Conservation (phyloP, 2,329 filamentous ascomycete species). For the Fusarium falciforme region DNA sequence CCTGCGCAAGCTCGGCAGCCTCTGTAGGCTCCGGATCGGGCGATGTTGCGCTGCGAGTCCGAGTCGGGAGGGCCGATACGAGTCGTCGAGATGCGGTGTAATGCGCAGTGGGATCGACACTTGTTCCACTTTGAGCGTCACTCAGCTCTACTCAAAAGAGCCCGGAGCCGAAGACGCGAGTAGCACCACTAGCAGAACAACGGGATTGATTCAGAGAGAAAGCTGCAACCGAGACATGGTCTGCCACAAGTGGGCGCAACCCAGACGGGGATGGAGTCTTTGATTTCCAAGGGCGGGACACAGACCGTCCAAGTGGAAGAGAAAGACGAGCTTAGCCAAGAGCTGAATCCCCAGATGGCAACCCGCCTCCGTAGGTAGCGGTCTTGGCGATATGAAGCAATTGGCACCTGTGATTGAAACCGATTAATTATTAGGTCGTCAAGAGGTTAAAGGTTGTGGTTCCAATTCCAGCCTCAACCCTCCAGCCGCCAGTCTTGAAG, state of each 20-base stretch:
- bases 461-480: constrained; percentile 2
- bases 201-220: constrained; percentile 33
- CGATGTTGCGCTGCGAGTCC: constrained; percentile 28
- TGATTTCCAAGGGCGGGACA: background rate
- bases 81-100: constrained; percentile 40
- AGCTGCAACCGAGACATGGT: constrained; percentile 54
- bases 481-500: constrained; percentile 5
- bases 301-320: background rate
- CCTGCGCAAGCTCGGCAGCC: constrained; percentile 25
- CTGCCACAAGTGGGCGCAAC: constrained; percentile 42
- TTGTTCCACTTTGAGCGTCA: constrained; percentile 36
- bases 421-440: constrained; percentile 2
- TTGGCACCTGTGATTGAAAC: background rate
- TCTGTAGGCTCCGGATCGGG: constrained; percentile 36
- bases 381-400: constrained; percentile 1
- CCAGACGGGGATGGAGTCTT: constrained; percentile 2
- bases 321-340: background rate
- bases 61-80: constrained; percentile 29
- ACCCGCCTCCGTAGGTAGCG: background rate
- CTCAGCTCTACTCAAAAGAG: constrained; percentile 22
- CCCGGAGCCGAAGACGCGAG: background rate
- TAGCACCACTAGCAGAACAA: constrained; percentile 7
- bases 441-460: constrained; percentile 13
- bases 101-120: constrained; percentile 36
- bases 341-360: background rate